Percentiles rank a stretch among this genome's conserved stretches.
These are phyloP conservation scores for Phytophthora constricta DNA, from an alignment of 352 stramenopile species.

Conservation along the genomic window DNA sequence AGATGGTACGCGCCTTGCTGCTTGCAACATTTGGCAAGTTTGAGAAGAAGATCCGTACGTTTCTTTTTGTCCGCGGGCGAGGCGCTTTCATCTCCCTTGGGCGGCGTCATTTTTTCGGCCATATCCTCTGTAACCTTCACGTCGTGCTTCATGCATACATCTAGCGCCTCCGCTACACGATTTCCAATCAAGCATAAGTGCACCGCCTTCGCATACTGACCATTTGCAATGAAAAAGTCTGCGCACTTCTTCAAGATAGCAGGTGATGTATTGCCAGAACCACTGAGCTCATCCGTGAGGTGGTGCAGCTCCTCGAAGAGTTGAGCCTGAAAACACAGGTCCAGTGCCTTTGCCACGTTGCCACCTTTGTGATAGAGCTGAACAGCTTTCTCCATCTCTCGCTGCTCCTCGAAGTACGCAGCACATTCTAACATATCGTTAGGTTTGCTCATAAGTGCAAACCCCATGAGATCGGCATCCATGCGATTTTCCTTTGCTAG, in stretches of 20 bases:
- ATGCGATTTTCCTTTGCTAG: constrained; percentile 90
- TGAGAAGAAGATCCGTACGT: constrained; percentile 86
- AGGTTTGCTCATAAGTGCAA: constrained; percentile 89
- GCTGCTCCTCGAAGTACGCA: constrained; percentile 92
- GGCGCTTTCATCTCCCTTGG: constrained; percentile 71
- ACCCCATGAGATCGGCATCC: constrained; percentile 92
- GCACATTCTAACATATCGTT: constrained; percentile 91
- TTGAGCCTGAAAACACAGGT: constrained; percentile 93
- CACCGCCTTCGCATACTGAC: constrained; percentile 92
- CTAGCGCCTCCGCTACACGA: constrained; percentile 80
- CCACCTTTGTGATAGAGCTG: constrained; percentile 94
- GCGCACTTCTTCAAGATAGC: constrained; percentile 90
- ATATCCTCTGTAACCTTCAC: constrained; percentile 93
- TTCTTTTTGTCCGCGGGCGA: constrained; percentile 57
- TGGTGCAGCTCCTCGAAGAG: constrained; percentile 89
- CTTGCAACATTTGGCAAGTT: constrained; percentile 93
- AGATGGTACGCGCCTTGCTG: constrained; percentile 93
- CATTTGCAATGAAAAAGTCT: constrained; percentile 94
- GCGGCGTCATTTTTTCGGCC: constrained; percentile 92
- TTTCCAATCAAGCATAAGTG: constrained; percentile 85
- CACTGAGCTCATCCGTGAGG: constrained; percentile 84
- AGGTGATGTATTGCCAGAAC: constrained; percentile 65
- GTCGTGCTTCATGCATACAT: constrained; percentile 91
- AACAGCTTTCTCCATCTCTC: constrained; percentile 94
- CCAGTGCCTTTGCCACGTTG: constrained; percentile 90